Percentiles rank a stretch among this genome's conserved stretches.
Conservation (phyloP, 805 yeast genomes). For the Pichia exigua region DNA sequence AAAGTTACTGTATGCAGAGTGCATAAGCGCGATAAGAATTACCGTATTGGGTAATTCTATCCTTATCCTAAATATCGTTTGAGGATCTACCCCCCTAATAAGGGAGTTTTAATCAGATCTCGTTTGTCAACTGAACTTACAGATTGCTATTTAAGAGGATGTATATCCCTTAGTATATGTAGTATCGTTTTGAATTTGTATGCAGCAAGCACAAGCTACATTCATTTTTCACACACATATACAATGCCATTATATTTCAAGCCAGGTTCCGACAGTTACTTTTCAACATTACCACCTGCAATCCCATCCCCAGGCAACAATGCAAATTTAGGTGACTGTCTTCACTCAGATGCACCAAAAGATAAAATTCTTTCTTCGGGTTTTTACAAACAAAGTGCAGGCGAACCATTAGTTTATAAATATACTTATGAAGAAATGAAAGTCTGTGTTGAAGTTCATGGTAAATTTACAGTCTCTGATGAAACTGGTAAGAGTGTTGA, state of each 20-base stretch:
- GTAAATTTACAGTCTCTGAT: conserved; percentile 54
- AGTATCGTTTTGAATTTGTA: too few species aligned
- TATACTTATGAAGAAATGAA: conserved; percentile 66
- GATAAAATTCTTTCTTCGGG: conserved; percentile 60
- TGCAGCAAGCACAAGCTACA: background rate
- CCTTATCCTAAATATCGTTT: background rate
- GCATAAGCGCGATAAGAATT: background rate
- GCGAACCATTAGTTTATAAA: conserved; percentile 59
- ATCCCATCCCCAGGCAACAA: conserved; percentile 61
- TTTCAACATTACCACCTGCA: conserved; percentile 46
- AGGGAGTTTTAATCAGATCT: background rate
- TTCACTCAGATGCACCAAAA: conserved; percentile 51
- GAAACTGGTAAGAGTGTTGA: conserved; percentile 53
- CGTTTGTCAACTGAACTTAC: background rate
- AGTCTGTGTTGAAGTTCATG: conserved; percentile 59
- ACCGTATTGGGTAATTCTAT: background rate
- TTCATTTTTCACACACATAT: too few species aligned
- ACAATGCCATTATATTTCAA: conserved; percentile 50
- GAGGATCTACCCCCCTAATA: background rate
- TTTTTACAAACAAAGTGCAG: conserved; percentile 55
- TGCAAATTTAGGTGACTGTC: conserved; percentile 60
- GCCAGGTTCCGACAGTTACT: conserved; percentile 43
- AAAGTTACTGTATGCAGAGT: background rate
- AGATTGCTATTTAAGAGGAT: background rate
- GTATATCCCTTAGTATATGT: background rate